A percentile compares a stretch with the other conserved stretches of the same genome.
Conservation (phyloP, 176 grass and related monocot genomes). For the Phoenix roebelenii region DNA sequence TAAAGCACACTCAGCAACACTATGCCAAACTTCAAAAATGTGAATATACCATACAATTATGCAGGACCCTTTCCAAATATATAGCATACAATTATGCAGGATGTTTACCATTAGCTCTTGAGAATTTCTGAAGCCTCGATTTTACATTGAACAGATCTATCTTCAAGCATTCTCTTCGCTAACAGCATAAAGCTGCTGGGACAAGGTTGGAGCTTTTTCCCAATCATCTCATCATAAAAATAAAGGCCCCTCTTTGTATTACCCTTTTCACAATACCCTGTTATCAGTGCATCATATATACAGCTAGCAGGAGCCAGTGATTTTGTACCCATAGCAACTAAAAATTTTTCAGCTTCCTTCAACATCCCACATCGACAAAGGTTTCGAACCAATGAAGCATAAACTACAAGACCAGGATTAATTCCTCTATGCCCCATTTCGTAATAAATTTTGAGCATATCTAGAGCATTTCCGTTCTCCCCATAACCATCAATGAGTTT, state of each 20-base stretch:
- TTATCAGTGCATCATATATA: constrained; percentile 43
- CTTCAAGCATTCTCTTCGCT: constrained; percentile 27
- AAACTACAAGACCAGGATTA: constrained; percentile 11
- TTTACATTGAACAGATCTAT: too few species aligned
- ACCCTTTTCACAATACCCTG: constrained; percentile 40
- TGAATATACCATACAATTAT: too few species aligned
- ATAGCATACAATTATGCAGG: too few species aligned
- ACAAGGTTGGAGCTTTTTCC: constrained; percentile 41
- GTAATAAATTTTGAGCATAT: constrained; percentile 52
- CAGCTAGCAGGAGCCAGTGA: constrained; percentile 16
- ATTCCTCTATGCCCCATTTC: constrained; percentile 59
- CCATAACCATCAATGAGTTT: constrained; percentile 46
- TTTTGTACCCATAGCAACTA: constrained; percentile 40
- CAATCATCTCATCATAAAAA: constrained; percentile 58
- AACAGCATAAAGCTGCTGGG: constrained; percentile 49
- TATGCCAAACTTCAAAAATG: too few species aligned
- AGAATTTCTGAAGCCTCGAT: too few species aligned
- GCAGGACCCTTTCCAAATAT: too few species aligned
- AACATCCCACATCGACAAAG: constrained; percentile 55
- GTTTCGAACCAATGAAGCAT: constrained; percentile 33
- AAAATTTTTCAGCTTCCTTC: constrained; percentile 64
- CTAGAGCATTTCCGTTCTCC: constrained; percentile 26
- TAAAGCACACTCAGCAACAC: too few species aligned
- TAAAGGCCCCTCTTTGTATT: constrained; percentile 47
- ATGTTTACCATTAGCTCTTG: too few species aligned